Evolutionary conservation across 495 filamentous ascomycete genomes (phyloP).

Genomic region (Chaetomium tenue): DNA sequence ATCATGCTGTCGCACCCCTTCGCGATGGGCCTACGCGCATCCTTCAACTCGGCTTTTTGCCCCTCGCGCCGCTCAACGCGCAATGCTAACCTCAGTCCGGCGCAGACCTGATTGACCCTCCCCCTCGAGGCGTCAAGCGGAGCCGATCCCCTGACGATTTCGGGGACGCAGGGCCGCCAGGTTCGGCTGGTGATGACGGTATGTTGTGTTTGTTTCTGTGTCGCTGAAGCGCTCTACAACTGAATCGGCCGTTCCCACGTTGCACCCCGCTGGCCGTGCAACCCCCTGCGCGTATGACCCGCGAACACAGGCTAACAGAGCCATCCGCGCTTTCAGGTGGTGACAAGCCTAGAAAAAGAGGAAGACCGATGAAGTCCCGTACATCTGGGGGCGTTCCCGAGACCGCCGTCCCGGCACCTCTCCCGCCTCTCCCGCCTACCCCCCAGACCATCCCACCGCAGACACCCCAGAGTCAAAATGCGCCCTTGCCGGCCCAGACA

Average conservation of each 20-base stretch:
- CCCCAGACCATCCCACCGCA: constrained; percentile 57
- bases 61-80: constrained; percentile 7
- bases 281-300: constrained; percentile 32
- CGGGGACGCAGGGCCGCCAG: constrained; percentile 58
- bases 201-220: constrained; percentile 54
- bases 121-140: constrained; percentile 79
- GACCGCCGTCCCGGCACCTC: constrained; percentile 53
- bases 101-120: constrained; percentile 42
- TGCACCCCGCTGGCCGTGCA: constrained; percentile 38
- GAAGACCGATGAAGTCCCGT: constrained; percentile 73
- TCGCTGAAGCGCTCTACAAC: constrained; percentile 30
- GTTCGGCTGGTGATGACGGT: constrained; percentile 76
- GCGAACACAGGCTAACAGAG: constrained; percentile 41
- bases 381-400: constrained; percentile 47
- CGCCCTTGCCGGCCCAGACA: constrained; percentile 62
- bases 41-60: background rate
- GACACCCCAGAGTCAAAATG: constrained; percentile 74
- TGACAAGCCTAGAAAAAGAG: constrained; percentile 77
- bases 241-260: constrained; percentile 27
- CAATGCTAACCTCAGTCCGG: constrained; percentile 30
- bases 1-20: constrained; percentile 12
- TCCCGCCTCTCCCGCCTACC: constrained; percentile 42
- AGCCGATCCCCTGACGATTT: constrained; percentile 85
- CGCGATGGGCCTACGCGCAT: background rate
- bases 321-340: constrained; percentile 41